phyloP scores from a whole-genome alignment of 1,139 yeast genomes.

The Petasospora rhodanensis region DNA sequence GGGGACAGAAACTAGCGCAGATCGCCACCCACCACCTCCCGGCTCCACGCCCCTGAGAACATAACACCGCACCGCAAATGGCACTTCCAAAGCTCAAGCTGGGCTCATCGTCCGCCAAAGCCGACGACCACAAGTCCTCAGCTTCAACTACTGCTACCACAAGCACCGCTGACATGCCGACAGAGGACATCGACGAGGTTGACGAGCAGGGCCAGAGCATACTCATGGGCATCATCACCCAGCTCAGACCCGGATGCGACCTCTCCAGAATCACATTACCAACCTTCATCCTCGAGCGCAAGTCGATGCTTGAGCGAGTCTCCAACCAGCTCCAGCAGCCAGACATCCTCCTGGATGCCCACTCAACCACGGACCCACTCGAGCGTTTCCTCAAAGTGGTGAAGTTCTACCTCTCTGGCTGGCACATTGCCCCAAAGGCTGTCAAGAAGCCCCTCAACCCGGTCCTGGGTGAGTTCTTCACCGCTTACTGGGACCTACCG shows the following conservation, averaged over 20 bases:
- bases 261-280: conserved; percentile 88
- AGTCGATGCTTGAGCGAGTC: conserved; percentile 93
- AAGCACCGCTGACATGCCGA: no score
- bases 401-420: conserved; percentile 88
- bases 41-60: no score
- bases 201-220: conserved; percentile 88
- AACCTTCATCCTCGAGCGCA: conserved; percentile 89
- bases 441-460: conserved; percentile 97
- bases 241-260: conserved; percentile 89
- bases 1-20: no score
- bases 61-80: conserved; percentile 11
- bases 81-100: conserved; percentile 19
- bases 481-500: conserved; percentile 88
- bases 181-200: conserved; percentile 83
- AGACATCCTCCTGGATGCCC: conserved; percentile 65
- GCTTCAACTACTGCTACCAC: no score
- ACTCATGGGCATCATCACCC: conserved; percentile 80
- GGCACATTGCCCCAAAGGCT: conserved; percentile 99
- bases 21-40: no score
- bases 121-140: no score
- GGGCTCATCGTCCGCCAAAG: no score
- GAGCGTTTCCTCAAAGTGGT: conserved; percentile 69
- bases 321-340: conserved; percentile 89
- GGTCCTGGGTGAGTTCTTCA: conserved; percentile 83
- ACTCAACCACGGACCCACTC: conserved; percentile 49